Evolutionary conservation across 164 flowering plant genomes (phyloP).

Genomic region (Liquidambar formosana): DNA sequence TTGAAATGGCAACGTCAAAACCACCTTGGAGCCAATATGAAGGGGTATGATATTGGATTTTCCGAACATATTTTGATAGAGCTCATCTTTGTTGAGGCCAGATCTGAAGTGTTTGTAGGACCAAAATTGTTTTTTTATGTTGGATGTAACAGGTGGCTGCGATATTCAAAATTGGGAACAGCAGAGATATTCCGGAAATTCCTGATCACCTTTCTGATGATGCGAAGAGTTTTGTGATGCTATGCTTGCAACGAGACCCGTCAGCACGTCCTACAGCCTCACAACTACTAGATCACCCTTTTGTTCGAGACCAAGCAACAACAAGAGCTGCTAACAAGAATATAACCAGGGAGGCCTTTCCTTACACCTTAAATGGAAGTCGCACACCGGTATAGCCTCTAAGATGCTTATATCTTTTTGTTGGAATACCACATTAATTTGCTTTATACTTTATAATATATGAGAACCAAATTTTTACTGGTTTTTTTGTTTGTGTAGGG

Average conservation of each 20-base stretch:
- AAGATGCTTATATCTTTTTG: no score
- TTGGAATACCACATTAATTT: no score
- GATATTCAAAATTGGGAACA: conserved; percentile 95
- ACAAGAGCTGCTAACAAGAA: conserved; percentile 44
- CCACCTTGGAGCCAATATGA: conserved; percentile 98
- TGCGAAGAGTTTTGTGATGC: conserved; percentile 68
- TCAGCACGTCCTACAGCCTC: conserved; percentile 71
- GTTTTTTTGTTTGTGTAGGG: no score
- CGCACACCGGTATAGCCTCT: conserved; percentile 52
- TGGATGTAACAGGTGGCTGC: conserved; percentile 77
- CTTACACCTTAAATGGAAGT: conserved; percentile 59
- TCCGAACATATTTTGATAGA: neutral
- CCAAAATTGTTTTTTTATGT: conserved; percentile 8
- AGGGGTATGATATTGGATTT: conserved; percentile 61
- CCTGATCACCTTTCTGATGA: conserved; percentile 77
- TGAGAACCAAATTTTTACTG: no score
- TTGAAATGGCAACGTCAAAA: conserved; percentile 95
- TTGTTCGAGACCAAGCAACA: conserved; percentile 61
- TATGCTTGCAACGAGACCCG: conserved; percentile 87
- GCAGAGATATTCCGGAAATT: conserved; percentile 84
- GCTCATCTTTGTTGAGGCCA: neutral
- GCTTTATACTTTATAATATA: no score
- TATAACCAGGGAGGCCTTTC: conserved; percentile 50
- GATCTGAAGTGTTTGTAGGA: conserved; percentile 3
- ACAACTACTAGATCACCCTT: conserved; percentile 68